Evolutionary conservation across 2,329 filamentous ascomycete species (phyloP).

Genomic region (Corynespora cassiicola): DNA sequence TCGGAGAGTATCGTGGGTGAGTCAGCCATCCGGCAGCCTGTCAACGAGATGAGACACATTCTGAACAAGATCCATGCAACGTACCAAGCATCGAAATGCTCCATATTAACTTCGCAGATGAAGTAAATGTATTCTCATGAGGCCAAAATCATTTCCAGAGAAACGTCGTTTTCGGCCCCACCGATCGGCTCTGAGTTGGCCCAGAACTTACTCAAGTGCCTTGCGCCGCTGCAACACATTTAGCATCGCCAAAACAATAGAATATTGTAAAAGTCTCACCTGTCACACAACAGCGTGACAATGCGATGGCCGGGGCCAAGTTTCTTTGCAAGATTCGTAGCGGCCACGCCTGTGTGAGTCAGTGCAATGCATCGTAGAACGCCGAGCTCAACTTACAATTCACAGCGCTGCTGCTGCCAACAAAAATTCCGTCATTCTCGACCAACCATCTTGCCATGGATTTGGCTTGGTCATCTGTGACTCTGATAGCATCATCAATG

Average conservation of each 20-base stretch:
- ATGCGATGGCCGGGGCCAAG: conserved; percentile 68
- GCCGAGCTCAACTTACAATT: conserved; percentile 69
- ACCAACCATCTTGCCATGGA: conserved; percentile 96
- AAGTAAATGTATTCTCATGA: conserved; percentile 17
- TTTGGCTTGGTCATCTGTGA: conserved; percentile 87
- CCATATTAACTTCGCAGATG: too few species aligned
- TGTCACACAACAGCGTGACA: conserved; percentile 84
- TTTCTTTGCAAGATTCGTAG: conserved; percentile 70
- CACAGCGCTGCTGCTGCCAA: conserved; percentile 94
- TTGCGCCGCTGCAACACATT: conserved; percentile 60
- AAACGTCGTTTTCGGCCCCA: conserved; percentile 50
- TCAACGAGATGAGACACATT: too few species aligned
- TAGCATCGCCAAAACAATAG: conserved; percentile 6
- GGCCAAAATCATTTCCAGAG: conserved; percentile 65
- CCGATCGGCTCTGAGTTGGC: conserved; percentile 73
- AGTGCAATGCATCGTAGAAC: conserved; percentile 10
- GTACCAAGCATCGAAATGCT: too few species aligned
- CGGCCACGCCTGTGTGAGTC: conserved; percentile 63
- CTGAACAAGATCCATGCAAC: too few species aligned
- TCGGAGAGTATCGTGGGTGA: too few species aligned
- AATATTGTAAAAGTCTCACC: conserved; percentile 26
- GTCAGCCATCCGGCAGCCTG: too few species aligned
- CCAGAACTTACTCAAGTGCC: conserved; percentile 88
- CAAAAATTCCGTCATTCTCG: conserved; percentile 92
- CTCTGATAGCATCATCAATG: conserved; percentile 87